These are phyloP conservation scores for Oryza officinalis DNA, from an alignment of 176 grass and related monocot genomes.

Conservation along the genomic window DNA sequence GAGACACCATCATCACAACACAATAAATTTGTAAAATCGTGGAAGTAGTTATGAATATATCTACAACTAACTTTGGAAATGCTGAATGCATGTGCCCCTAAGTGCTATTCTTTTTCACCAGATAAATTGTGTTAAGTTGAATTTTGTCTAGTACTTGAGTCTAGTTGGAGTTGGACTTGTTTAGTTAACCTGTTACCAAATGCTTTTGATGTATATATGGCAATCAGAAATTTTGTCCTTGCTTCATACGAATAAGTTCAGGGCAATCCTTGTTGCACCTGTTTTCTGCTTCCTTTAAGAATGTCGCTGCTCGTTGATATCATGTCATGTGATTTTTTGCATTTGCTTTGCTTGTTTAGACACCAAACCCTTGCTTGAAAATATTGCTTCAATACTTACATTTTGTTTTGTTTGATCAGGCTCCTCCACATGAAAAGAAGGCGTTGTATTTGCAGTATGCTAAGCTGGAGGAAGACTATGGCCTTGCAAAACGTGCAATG, in stretches of 20 bases:
- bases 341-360: slow-evolving; percentile 28
- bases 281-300: slow-evolving; percentile 2
- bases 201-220: neutral
- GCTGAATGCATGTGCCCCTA: neutral
- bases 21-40: neutral
- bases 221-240: slow-evolving; percentile 13
- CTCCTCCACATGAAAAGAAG: slow-evolving; percentile 72
- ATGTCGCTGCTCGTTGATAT: neutral
- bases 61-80: neutral
- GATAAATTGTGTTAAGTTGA: neutral
- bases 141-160: neutral
- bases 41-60: neutral
- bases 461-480: slow-evolving; percentile 87
- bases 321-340: neutral
- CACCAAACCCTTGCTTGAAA: neutral
- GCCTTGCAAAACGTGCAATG: slow-evolving; percentile 81
- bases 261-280: neutral
- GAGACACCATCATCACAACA: neutral
- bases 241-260: neutral
- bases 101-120: neutral
- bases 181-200: neutral
- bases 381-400: slow-evolving; percentile 35
- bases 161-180: slow-evolving; percentile 9
- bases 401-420: slow-evolving; percentile 47
- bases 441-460: slow-evolving; percentile 80